Base-by-base conservation (phyloP, 106 monocot species). In the Apostasia ramifera region DNA sequence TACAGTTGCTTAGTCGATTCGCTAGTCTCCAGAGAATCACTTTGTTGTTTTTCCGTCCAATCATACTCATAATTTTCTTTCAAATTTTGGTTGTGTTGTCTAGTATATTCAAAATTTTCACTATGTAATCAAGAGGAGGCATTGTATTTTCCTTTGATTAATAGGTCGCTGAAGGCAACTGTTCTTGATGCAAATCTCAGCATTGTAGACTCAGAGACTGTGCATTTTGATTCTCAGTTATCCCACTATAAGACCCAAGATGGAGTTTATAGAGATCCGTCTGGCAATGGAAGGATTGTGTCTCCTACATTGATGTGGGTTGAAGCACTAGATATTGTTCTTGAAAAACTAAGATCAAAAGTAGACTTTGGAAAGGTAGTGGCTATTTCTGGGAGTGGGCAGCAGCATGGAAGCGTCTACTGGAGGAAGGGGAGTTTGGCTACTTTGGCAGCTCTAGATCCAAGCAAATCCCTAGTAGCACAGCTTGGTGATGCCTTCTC, bases 241-340 rank as follows among this genome's bases (percentile, higher is more conserved):
- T 78, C 92, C 49, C 92, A 97, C 66, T 97, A 97, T 69, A 82
- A 83, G 54, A 97, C 97, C 55, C 81, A 89, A 69, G 97, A 86
- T 85, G 97, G 97, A 2, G 92, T 97, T 38, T 83, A 92, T 69
- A 97, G 92, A 77, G 92, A 92, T 15, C 64, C 87, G 4, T 40
- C 69, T 3, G 87, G 72, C 13, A 74, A 76, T 66, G 85, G 97
- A 4, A 86, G 89, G 61, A 97, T 92, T 55, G 82, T 92, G 12
- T 97, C 97, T 13, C 97, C 97, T 46, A 97, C 92, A 53, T 70
- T 97, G 69, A 97, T 97, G 92, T 97, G 97, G 97, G 81, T 97
- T 2, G 97, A 97, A 42, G 97, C 97, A 47, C 45, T 97, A 49
- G 97, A 92, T 40, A 66, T 87, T 50, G 14, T 90, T 7, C 85